Percentiles rank a stretch among this genome's conserved stretches.
Evolutionary conservation across 2,329 filamentous ascomycete genomes (phyloP).

Genomic region (Diaporthe longicolla): DNA sequence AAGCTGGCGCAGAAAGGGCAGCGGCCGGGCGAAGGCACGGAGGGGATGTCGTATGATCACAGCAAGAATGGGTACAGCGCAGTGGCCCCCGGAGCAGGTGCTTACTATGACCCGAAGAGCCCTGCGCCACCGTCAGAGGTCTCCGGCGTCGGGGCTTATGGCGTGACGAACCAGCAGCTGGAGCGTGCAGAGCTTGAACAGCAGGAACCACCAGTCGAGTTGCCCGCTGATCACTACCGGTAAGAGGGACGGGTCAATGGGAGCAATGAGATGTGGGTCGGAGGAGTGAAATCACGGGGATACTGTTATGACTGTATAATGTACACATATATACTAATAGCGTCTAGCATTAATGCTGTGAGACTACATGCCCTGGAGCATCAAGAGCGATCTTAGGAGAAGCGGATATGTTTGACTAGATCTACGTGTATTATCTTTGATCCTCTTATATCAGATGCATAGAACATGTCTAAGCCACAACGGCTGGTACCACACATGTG

Average conservation of each 20-base stretch:
- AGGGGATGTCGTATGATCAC: background rate
- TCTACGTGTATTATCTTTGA: background rate
- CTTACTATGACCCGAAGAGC: constrained; percentile 17
- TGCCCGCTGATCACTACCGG: constrained; percentile 26
- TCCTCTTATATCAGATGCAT: background rate
- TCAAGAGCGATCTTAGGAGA: background rate
- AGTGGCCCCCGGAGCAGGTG: background rate
- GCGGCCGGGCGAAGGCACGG: background rate
- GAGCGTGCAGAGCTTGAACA: constrained; percentile 28
- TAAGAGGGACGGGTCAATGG: background rate
- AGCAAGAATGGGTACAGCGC: constrained; percentile 18
- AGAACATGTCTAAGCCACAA: background rate
- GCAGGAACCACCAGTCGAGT: constrained; percentile 5
- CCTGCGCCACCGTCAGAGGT: constrained; percentile 24
- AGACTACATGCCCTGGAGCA: too few species aligned
- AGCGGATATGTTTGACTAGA: background rate
- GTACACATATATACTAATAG: background rate
- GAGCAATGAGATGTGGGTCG: background rate
- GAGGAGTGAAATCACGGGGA: background rate
- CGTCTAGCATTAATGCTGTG: background rate
- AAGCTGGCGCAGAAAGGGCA: constrained; percentile 4
- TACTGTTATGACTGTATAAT: background rate
- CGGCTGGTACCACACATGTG: background rate
- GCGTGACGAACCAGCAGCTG: constrained; percentile 21
- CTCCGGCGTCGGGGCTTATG: constrained; percentile 13